phyloP scores from a whole-genome alignment of 208 protist genomes.

The Trypanosoma avium region DNA sequence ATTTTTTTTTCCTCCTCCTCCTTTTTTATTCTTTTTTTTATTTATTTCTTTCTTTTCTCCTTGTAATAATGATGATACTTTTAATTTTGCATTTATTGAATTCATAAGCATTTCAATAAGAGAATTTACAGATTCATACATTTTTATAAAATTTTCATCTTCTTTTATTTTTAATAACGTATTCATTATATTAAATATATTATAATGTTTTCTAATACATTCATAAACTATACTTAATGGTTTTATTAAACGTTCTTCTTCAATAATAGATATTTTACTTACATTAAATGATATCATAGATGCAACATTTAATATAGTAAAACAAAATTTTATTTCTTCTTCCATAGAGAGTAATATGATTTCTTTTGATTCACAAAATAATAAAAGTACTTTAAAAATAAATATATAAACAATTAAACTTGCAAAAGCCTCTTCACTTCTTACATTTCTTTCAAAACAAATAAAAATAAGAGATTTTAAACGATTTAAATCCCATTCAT shows the following conservation, averaged over 20 bases:
- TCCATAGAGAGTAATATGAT: conserved; percentile 15
- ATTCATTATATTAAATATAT: not conserved
- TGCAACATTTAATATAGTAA: conserved; percentile 5
- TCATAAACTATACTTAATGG: conserved; percentile 14
- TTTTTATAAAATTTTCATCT: no score
- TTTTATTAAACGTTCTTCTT: conserved; percentile 20
- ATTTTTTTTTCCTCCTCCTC: not conserved
- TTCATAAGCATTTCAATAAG: conserved; percentile 10
- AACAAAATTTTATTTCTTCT: conserved; percentile 18
- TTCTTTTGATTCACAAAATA: not conserved
- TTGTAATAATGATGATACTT: not conserved
- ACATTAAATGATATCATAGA: conserved; percentile 6
- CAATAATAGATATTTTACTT: not conserved
- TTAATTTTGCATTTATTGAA: not conserved
- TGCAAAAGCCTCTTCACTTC: conserved; percentile 29
- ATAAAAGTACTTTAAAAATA: conserved; percentile 16
- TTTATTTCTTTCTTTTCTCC: not conserved
- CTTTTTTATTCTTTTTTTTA: not conserved
- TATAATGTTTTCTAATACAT: conserved; percentile 12
- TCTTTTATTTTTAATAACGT: no score
- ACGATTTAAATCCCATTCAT: conserved; percentile 18
- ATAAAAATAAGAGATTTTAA: conserved; percentile 13
- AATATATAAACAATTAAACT: conserved; percentile 31
- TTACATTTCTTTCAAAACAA: conserved; percentile 19
- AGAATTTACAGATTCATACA: not conserved